Conservation (phyloP, 495 filamentous ascomycete genomes). For the Cladorrhinum samala region DNA sequence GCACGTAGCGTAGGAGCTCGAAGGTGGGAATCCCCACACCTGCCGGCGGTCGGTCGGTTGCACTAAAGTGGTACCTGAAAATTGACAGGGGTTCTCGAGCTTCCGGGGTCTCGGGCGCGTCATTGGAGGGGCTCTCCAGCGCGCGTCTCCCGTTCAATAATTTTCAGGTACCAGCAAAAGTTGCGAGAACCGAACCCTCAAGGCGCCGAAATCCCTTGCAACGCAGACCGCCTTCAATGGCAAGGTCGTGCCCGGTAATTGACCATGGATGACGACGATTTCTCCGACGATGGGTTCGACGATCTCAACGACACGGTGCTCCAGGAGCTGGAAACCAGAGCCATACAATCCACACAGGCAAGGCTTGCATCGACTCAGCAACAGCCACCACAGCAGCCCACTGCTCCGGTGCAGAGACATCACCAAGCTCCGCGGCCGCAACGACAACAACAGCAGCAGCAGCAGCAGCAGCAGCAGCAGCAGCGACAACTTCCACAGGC, state of each 20-base stretch:
- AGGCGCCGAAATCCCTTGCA: no score
- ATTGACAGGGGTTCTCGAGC: background rate
- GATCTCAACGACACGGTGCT: constrained; percentile 37
- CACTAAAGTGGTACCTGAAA: background rate
- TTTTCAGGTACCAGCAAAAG: background rate
- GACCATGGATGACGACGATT: constrained; percentile 38
- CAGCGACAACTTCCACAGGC: background rate
- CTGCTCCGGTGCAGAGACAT: background rate
- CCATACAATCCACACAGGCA: constrained; percentile 42
- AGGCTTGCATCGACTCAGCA: constrained; percentile 21
- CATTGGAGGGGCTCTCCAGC: background rate
- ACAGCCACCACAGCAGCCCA: background rate
- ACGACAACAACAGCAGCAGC: constrained; percentile 1
- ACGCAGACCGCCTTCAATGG: constrained; percentile 5
- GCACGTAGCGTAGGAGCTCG: no score
- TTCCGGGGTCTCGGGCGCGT: background rate
- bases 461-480: background rate
- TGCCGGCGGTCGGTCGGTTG: no score
- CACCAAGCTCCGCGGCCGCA: background rate
- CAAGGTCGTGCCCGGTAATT: constrained; percentile 7
- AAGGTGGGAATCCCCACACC: no score
- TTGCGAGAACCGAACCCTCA: no score
- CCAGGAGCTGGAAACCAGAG: constrained; percentile 43
- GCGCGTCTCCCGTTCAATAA: background rate
- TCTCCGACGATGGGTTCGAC: constrained; percentile 44